Percentiles rank a stretch among this genome's conserved stretches.
phyloP scores from a whole-genome alignment of 75 land plant species.

The Pinus tabuliformis region DNA sequence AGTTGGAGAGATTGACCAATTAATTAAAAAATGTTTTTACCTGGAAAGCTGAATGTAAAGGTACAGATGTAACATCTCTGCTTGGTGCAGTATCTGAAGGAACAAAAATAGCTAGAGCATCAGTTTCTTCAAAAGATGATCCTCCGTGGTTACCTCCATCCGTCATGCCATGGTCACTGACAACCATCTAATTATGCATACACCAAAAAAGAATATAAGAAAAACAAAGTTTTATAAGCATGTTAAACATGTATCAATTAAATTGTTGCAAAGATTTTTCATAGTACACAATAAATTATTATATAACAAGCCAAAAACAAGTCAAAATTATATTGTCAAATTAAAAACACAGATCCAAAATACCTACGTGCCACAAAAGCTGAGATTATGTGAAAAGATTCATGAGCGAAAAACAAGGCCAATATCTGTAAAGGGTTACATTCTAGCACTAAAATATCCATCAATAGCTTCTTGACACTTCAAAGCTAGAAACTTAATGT shows the following conservation, averaged over 20 bases:
- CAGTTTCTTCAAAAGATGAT: slow-evolving; percentile 92
- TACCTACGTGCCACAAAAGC: background rate
- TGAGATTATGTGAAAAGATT: background rate
- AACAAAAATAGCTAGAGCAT: slow-evolving; percentile 77
- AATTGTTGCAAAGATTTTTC: background rate
- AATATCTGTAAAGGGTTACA: background rate
- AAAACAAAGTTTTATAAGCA: background rate
- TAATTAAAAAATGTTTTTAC: slow-evolving; percentile 15
- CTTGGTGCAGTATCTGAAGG: slow-evolving; percentile 10
- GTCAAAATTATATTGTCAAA: background rate
- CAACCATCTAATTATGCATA: slow-evolving; percentile 51
- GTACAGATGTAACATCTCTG: slow-evolving; percentile 10
- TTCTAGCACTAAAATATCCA: background rate
- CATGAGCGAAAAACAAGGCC: background rate
- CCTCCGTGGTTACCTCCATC: slow-evolving; percentile 93
- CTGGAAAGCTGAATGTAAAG: slow-evolving; percentile 33
- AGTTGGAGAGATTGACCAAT: background rate
- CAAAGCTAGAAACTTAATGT: background rate
- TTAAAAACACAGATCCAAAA: background rate
- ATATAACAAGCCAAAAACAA: background rate
- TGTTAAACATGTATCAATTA: background rate
- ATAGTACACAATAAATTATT: background rate
- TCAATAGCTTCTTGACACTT: background rate
- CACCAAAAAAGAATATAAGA: background rate
- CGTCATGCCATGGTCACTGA: slow-evolving; percentile 98